Evolutionary conservation across 2,329 filamentous ascomycete genomes (phyloP), one percentile per base, ranked within the genome.

Genomic region (Pyrenophora graminea): DNA sequence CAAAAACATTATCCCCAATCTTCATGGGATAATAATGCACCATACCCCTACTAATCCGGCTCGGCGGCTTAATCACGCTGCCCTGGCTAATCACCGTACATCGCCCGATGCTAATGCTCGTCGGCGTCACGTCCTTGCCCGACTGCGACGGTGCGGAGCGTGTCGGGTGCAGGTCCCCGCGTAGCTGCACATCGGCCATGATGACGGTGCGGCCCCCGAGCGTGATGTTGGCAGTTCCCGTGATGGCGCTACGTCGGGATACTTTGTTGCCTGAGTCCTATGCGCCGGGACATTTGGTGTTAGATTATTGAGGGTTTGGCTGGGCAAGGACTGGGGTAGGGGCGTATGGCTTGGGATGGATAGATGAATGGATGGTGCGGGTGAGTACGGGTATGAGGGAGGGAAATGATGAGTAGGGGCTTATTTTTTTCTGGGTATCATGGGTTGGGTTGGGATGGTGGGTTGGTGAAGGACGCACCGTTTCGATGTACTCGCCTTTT

Each of bases 251-350:
- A 63, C 91, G 91, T 61, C 94, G 90, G 33, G 92, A 93, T 67
- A 99, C 94, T 79, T 97, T 97, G 83, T 99, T 99, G 62, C 94
- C 94, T 2, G 92, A 96, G 77, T 97, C 93, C 92, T 96, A 30
- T 9, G 19, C 30, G 8, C 15, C 31, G 8, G 15, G 13, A 30
- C 32, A 30, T 19, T 15, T 25, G 21, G 31, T 34, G 32, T 7
- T 15, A 37, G 38, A 30, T 30, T 10, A 3, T 30, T 10, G 4
- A 4, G 10, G 8, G 27, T 12, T 13, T 30, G 27, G 25, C 4
- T 30, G 27, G 27, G 4, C 27, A 12, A 30, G 33, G n/a, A 4
- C 12, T 18, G 40, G 34, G 15, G 27, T 6, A 9, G 23, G 23
- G 23, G 2, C 1, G 23, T 25, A 25, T 39, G 36, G 19, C 19